These are phyloP conservation scores for Chimonanthus salicifolius DNA, from an alignment of 164 flowering plant species.

Conservation along the genomic window DNA sequence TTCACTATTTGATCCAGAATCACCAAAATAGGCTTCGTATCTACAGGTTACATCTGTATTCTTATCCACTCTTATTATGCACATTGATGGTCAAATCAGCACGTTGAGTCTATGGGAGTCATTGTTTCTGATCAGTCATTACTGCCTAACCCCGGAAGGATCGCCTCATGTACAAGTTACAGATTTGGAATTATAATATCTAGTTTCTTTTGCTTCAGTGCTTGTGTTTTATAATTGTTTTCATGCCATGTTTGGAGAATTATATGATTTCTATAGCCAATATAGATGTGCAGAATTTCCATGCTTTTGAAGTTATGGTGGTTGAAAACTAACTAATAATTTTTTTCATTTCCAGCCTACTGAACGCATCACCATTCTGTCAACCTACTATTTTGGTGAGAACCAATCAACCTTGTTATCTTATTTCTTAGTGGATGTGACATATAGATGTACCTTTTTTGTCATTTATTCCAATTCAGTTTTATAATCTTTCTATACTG, in stretches of 20 bases:
- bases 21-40: no score
- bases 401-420: background rate
- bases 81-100: no score
- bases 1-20: no score
- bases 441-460: background rate
- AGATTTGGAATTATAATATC: background rate
- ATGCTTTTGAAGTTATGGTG: background rate
- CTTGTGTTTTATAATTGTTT: background rate
- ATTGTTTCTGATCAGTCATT: background rate
- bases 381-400: constrained; percentile 92
- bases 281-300: no score
- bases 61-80: no score
- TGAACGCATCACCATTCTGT: constrained; percentile 79
- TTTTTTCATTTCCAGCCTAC: constrained; percentile 50
- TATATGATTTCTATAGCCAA: background rate
- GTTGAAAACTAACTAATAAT: background rate
- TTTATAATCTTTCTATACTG: background rate
- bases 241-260: background rate
- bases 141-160: background rate
- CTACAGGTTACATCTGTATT: no score
- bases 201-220: background rate
- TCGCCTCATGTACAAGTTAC: background rate
- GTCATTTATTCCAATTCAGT: background rate
- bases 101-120: background rate
- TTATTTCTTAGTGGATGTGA: background rate